phyloP scores from a whole-genome alignment of 495 filamentous ascomycete genomes.

The Penicillium lividum region DNA sequence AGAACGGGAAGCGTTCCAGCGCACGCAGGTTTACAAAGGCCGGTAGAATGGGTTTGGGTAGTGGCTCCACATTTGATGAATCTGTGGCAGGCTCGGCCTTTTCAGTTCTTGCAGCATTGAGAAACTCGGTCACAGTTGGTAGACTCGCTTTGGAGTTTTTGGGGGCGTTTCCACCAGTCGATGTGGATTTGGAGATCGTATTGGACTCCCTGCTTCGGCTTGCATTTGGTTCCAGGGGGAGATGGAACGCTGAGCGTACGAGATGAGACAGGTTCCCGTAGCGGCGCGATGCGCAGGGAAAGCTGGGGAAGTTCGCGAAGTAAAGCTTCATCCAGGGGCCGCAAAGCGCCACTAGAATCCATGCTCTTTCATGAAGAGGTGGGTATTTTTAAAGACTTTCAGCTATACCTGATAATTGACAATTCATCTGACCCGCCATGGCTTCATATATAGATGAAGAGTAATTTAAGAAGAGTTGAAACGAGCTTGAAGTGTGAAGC shows the following conservation, averaged over 20 bases:
- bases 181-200: constrained; percentile 34
- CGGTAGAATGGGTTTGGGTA: constrained; percentile 45
- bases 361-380: constrained; percentile 23
- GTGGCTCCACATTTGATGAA: constrained; percentile 36
- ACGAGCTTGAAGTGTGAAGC: constrained; percentile 8
- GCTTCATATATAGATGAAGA: constrained; percentile 1
- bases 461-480: background rate
- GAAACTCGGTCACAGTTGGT: constrained; percentile 38
- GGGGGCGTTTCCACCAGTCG: constrained; percentile 32
- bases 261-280: constrained; percentile 49
- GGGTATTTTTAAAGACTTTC: constrained; percentile 9
- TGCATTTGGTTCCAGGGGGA: constrained; percentile 49
- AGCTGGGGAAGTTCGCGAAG: constrained; percentile 48
- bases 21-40: constrained; percentile 51
- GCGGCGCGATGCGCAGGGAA: constrained; percentile 50
- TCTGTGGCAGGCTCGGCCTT: constrained; percentile 37
- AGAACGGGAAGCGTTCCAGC: constrained; percentile 46
- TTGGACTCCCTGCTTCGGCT: constrained; percentile 36
- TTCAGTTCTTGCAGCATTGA: constrained; percentile 36
- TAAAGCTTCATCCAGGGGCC: constrained; percentile 43
- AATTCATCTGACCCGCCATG: constrained; percentile 14
- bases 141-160: constrained; percentile 26
- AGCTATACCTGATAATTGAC: constrained; percentile 10
- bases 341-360: constrained; percentile 35
- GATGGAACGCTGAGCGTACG: constrained; percentile 45